Evolutionary conservation across 495 filamentous ascomycete genomes (phyloP).

Genomic region (Penicillium ucsense): DNA sequence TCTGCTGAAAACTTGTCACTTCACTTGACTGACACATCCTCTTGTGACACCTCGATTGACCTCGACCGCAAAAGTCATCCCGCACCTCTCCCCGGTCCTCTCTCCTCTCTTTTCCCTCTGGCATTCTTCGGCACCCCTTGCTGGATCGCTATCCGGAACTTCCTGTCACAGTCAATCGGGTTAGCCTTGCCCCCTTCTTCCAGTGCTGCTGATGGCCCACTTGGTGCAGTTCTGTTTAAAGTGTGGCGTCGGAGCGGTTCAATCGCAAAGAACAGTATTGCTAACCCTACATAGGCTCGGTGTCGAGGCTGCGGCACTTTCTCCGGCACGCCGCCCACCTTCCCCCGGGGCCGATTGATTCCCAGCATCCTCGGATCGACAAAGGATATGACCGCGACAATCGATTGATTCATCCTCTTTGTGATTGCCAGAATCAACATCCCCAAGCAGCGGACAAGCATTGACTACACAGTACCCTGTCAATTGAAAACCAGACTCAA

Average conservation of each 20-base stretch:
- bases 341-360: neutral
- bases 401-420: neutral
- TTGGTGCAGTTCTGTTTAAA: no score
- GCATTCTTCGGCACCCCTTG: constrained; percentile 3
- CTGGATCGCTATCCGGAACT: constrained; percentile 1
- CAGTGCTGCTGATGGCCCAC: no score
- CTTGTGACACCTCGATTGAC: no score
- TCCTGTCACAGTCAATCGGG: constrained; percentile 3
- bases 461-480: no score
- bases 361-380: neutral
- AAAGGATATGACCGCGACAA: constrained; percentile 9
- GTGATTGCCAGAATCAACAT: constrained; percentile 2
- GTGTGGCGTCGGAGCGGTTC: no score
- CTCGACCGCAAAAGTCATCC: neutral
- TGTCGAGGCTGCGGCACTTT: neutral
- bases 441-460: no score
- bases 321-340: neutral
- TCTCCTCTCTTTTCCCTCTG: neutral
- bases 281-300: no score
- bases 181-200: neutral
- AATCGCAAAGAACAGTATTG: no score
- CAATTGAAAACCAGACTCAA: constrained; percentile 2
- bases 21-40: no score
- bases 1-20: no score
- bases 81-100: constrained; percentile 4